Evolutionary conservation across 768 basidiomycete species (phyloP).

Genomic region (Trichaptum fuscoviolaceum): DNA sequence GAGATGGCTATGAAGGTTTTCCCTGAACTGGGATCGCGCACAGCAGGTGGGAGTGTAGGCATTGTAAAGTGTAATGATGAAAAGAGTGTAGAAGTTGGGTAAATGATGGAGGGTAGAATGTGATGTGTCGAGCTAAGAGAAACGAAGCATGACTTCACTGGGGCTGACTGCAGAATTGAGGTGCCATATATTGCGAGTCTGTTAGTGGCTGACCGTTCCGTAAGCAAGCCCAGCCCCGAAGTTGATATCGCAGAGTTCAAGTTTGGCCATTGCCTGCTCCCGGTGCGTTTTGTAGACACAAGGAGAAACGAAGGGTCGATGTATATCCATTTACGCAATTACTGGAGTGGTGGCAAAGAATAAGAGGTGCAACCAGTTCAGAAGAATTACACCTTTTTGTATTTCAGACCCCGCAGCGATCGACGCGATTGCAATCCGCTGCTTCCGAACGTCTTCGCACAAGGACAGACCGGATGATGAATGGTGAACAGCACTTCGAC

Average conservation of each 20-base stretch:
- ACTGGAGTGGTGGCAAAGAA: no score
- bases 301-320: no score
- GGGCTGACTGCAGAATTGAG: background rate
- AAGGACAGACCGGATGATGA: no score
- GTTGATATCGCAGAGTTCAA: background rate
- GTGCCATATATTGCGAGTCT: background rate
- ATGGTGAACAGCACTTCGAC: no score
- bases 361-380: no score
- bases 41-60: slow-evolving; percentile 3
- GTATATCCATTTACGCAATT: no score
- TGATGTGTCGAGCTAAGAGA: background rate
- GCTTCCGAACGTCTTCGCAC: no score
- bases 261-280: no score
- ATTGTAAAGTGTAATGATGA: background rate
- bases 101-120: background rate
- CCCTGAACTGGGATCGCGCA: slow-evolving; percentile 2
- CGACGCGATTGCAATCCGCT: no score
- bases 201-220: background rate
- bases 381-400: no score
- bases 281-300: no score
- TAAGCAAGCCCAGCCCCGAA: background rate
- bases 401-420: no score
- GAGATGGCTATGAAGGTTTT: slow-evolving; percentile 2
- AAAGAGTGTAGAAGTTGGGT: slow-evolving; percentile 1
- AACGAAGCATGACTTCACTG: background rate